Evolutionary conservation across 2,329 filamentous ascomycete species (phyloP), one percentile per base, ranked within the genome.

Genomic region (Fusarium bulbicola): DNA sequence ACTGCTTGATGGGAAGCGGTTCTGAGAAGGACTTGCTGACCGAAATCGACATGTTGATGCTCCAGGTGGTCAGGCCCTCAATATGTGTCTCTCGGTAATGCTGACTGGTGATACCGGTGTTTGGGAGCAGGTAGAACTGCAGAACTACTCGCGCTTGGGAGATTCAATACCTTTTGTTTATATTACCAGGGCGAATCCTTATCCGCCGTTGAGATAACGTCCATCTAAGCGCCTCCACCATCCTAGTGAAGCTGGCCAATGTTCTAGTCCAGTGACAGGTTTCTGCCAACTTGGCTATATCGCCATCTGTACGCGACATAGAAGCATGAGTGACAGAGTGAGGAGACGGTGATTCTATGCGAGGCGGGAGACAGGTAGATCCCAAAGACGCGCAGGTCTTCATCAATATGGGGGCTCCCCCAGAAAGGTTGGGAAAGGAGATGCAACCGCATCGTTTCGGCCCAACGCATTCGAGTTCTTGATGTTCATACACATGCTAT

Each of bases 281-380:
- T 8, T 7, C 4, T 40, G 5, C 12, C 4, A 14, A 21, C 3
- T 7, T 40, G 37, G 20, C 20, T 21, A 7, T 21, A 39, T 39
- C 3, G 12, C 1, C 12, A 1, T 7, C 20, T 2, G 20, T 14
- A 14, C 13, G 37, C 3, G 20, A 21, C 3, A 21, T 21, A 8
- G 7, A 40, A 9, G 12, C 13, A 13, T 21, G 3, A 21, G 37
- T 21, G 12, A 13, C 4, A 21, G 37, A 40, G 12, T 21, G 2
- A 40, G 7, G 39, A 13, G 20, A 21, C 14, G 39, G 7, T 14
- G 39, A 40, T 40, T n/a, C 0, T 21, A 3, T 21, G 20, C 13
- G 0, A 14, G 20, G 21, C 2, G 39, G 20, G 39, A 21, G 39
- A 40, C 20, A 6, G 39, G 20, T 9, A 21, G 13, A 14, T 21